Percentiles rank a stretch among this genome's conserved stretches.
These are phyloP conservation scores for Melanopsichium pennsylvanicum DNA, from an alignment of 1,284 basidiomycete genomes.

Conservation along the genomic window DNA sequence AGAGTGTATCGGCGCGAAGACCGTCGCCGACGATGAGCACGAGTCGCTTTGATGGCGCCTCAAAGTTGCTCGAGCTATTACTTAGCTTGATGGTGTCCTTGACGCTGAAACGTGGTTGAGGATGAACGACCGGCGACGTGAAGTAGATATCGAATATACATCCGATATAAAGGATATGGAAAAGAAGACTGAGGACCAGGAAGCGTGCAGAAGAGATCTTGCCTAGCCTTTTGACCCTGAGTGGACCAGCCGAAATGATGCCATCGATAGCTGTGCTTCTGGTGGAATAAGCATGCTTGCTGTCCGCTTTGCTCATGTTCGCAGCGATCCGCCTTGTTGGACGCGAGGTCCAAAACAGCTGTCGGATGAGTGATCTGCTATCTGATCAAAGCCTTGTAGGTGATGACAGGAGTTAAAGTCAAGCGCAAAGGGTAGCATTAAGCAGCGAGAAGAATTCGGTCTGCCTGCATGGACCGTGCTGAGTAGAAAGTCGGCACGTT, in stretches of 20 bases:
- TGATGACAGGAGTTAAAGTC: no score
- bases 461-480: no score
- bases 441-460: no score
- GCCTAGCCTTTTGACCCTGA: conserved; percentile 64
- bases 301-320: conserved; percentile 6
- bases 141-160: conserved; percentile 87
- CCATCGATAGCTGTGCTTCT: not conserved
- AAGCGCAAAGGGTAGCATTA: no score
- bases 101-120: conserved; percentile 46
- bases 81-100: conserved; percentile 6
- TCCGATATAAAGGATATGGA: conserved; percentile 55
- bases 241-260: not conserved
- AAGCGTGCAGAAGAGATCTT: conserved; percentile 68
- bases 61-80: conserved; percentile 3
- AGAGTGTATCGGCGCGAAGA: conserved; percentile 81
- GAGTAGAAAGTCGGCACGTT: no score
- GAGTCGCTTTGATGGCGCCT: conserved; percentile 74
- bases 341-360: not conserved
- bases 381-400: not conserved
- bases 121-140: conserved; percentile 69
- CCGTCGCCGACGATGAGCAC: conserved; percentile 80
- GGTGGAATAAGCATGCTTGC: not conserved
- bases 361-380: not conserved
- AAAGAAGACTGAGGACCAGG: conserved; percentile 67
- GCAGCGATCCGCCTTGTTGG: not conserved